phyloP scores from a whole-genome alignment of 1,284 basidiomycete genomes.

The Cryptococcus wingfieldii region DNA sequence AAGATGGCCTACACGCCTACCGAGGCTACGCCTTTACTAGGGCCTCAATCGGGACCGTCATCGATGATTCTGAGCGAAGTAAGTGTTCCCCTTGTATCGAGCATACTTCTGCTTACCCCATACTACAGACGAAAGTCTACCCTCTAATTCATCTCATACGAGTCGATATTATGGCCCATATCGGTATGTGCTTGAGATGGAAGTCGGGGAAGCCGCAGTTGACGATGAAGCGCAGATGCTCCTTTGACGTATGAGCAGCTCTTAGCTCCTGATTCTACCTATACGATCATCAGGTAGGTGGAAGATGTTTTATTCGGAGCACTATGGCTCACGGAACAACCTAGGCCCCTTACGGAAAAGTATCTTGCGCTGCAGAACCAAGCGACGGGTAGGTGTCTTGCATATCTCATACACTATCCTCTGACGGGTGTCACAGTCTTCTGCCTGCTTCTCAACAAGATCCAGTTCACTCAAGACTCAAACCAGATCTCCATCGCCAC shows the following conservation, averaged over 20 bases:
- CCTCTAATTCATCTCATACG: constrained; percentile 49
- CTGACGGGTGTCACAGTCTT: constrained; percentile 57
- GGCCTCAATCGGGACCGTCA: constrained; percentile 18
- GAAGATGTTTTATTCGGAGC: background rate
- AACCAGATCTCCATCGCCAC: constrained; percentile 55
- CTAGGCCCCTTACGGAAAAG: constrained; percentile 47
- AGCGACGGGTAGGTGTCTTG: constrained; percentile 33
- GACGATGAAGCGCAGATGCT: constrained; percentile 55
- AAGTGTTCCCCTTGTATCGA: constrained; percentile 4
- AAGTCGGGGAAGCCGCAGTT: background rate
- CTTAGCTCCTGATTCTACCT: constrained; percentile 75
- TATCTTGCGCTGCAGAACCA: constrained; percentile 45
- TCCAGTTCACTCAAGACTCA: constrained; percentile 72
- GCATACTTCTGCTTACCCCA: background rate
- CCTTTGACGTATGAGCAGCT: constrained; percentile 72
- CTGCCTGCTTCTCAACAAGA: constrained; percentile 80
- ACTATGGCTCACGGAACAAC: background rate
- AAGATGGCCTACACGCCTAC: constrained; percentile 50
- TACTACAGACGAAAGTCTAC: constrained; percentile 42
- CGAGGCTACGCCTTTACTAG: constrained; percentile 35
- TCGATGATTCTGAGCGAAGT: constrained; percentile 35
- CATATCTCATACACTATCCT: background rate
- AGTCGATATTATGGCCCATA: constrained; percentile 48
- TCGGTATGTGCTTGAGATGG: constrained; percentile 29
- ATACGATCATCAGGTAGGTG: constrained; percentile 63